Evolutionary conservation across 495 filamentous ascomycete genomes (phyloP), one percentile per base, ranked within the genome.

Genomic region (Evansstolkia leycettana): DNA sequence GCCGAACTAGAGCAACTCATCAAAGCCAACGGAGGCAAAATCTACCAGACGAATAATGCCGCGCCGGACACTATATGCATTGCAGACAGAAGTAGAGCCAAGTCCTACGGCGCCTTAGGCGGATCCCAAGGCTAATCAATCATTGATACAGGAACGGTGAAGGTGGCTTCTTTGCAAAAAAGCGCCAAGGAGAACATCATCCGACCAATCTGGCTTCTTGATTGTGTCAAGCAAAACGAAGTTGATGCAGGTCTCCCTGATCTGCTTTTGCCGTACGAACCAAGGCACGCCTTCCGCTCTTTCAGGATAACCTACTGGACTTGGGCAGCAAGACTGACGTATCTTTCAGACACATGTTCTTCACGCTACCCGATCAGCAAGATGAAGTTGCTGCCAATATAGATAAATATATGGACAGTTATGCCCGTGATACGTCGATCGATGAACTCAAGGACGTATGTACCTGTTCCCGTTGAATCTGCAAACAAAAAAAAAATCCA

Each of bases 331-430:
- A 11, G 23, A 9, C 17, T 42, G 18, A 33, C 24, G 10, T 15
- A 16, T n/a, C n/a, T 9, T 31, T 14, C 24, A 67, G 68, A 25
- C 74, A 80, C 40, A 67, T 80, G 53, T 76, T 76, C 40, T 71
- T 67, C 43, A 67, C 63, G 0, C 60, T 51, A 8, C 45, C 60
- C 11, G 60, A 61, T 8, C 62, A 64, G 28, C 52, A 64, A 27
- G 53, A 63, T 17, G 58, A 55, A 4, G 52, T 69, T 12, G 57
- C 58, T 17, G 46, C 42, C 15, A 82, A 76, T 40, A 61, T 81
- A 6, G 90, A 98, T 54, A 61, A 67, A 40, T 94, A 71, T 45
- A 77, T 74, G 1, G 90, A 98, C 54, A 88, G 86, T 48, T 96
- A 86, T 52, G 70, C 78, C 1, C 69, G 86, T 17, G 76, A 93